Percentiles rank a stretch among this genome's conserved stretches.
Conservation (phyloP, 345 rosid species). For the Ceriops zippeliana region DNA sequence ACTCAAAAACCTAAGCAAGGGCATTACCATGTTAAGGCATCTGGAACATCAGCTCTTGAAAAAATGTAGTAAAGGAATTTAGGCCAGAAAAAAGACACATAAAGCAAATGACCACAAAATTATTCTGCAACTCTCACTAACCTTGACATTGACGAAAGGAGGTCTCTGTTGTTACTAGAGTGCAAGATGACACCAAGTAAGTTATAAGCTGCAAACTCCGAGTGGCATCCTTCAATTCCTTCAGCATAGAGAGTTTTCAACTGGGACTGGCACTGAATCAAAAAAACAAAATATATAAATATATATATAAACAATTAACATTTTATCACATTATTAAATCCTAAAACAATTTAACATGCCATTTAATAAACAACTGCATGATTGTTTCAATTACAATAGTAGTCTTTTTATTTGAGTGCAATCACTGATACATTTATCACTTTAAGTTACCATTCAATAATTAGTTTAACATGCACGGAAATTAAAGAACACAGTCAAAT, state of each 20-base stretch:
- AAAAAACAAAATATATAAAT: background rate
- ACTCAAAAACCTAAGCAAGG: background rate
- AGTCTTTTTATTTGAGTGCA: background rate
- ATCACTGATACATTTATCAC: no score
- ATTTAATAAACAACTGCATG: conserved; percentile 1
- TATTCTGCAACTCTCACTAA: conserved; percentile 26
- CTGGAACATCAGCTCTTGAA: background rate
- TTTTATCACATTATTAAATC: background rate
- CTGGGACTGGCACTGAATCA: conserved; percentile 89
- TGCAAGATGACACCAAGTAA: conserved; percentile 84
- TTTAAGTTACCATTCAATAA: no score
- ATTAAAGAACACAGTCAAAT: no score
- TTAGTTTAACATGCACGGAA: no score
- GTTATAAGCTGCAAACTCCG: conserved; percentile 94
- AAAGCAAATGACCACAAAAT: background rate
- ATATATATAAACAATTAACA: conserved; percentile 9
- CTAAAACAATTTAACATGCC: background rate
- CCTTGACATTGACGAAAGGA: conserved; percentile 89
- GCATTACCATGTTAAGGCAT: background rate
- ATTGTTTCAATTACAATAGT: background rate
- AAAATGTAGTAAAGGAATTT: background rate
- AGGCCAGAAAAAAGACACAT: background rate
- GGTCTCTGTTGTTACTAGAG: conserved; percentile 79
- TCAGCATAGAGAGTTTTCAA: conserved; percentile 83
- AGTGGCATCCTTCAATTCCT: conserved; percentile 84